Base-by-base conservation (phyloP, 805 yeast genomes). In the Myxozyma kluyveri region DNA sequence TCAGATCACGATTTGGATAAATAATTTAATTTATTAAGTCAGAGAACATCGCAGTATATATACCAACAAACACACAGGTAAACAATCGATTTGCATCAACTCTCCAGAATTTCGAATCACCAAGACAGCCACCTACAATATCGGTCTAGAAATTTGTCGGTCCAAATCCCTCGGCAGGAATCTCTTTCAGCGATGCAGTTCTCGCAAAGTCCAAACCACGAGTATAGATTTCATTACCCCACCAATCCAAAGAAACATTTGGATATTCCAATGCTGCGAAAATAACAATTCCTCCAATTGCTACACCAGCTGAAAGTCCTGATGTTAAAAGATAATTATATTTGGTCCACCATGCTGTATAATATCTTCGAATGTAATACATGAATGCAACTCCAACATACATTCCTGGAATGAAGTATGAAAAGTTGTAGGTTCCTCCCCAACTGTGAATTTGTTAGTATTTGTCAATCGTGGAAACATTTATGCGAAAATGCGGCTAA, bases 281-380 rank as follows among this genome's bases (percentile, higher is more conserved):
- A 9, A 83, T 75, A 24, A 81, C 50, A 47, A 84, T 67, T 1
- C 84, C 77, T 29, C 83, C 76, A 56, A 81, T 72, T 0, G 86
- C 86, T 17, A 83, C 75, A 1, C 86, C 87, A 3, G 84, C 77
- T 38, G 83, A 83, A n/a, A 84, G 68, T 1, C 81, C 88, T 26
- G 85, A 81, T 19, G 85, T 76, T 42, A 84, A 69, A 3, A 82
- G 76, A 64, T 81, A 83, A 65, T 82, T 83, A 65, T 84, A 83
- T 66, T 82, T 83, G 35, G 82, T 81, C 88, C 89, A 84, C 89
- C 88, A 84, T 42, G 73, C 69, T 43, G 76, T 70, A 68, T 78
- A 81, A 53, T 72, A 71, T 43, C 77, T 72, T 54, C 79, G 81
- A 48, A 84, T 67, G 59, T 73, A 72, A 66, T 73, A 80, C 69